Percentiles rank a stretch among this genome's conserved stretches.
phyloP scores from a whole-genome alignment of 2,329 filamentous ascomycete genomes.

The Ophiostoma ips region DNA sequence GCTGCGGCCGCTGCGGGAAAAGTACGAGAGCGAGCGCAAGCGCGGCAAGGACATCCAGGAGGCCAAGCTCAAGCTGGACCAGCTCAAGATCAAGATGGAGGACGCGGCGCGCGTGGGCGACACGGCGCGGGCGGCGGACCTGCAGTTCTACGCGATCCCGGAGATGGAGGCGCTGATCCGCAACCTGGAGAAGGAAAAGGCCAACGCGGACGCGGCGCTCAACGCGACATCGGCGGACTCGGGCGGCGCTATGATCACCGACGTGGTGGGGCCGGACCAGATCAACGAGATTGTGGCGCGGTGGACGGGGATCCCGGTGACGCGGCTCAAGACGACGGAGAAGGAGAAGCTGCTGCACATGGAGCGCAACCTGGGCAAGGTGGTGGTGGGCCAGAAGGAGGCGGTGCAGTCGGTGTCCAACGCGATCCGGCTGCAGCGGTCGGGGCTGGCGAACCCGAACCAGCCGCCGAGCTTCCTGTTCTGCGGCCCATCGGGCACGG shows the following conservation, averaged over 20 bases:
- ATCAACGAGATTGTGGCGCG: constrained; percentile 97
- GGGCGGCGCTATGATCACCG: constrained; percentile 67
- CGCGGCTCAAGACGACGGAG: constrained; percentile 81
- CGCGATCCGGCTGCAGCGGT: constrained; percentile 87
- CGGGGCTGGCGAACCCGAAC: constrained; percentile 88
- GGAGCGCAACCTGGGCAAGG: constrained; percentile 71
- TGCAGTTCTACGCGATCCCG: constrained; percentile 94
- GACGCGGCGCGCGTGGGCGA: constrained; percentile 83
- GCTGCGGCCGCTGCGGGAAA: constrained; percentile 77
- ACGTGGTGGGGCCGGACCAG: constrained; percentile 89
- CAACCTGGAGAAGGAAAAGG: constrained; percentile 67
- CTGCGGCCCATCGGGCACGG: constrained; percentile 94
- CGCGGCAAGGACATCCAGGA: constrained; percentile 86
- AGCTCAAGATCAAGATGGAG: constrained; percentile 79
- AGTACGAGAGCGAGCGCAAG: constrained; percentile 87
- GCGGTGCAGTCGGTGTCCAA: constrained; percentile 89
- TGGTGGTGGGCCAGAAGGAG: constrained; percentile 89
- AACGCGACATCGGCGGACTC: constrained; percentile 40
- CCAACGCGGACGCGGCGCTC: constrained; percentile 59
- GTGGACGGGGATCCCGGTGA: constrained; percentile 98
- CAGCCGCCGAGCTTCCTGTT: constrained; percentile 97
- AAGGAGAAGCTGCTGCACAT: constrained; percentile 98
- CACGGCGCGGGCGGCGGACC: constrained; percentile 74
- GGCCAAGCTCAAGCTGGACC: constrained; percentile 87
- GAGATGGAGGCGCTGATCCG: constrained; percentile 75